These are phyloP conservation scores for Vachellia collinsii DNA, from an alignment of 306 rosid species.

Conservation along the genomic window DNA sequence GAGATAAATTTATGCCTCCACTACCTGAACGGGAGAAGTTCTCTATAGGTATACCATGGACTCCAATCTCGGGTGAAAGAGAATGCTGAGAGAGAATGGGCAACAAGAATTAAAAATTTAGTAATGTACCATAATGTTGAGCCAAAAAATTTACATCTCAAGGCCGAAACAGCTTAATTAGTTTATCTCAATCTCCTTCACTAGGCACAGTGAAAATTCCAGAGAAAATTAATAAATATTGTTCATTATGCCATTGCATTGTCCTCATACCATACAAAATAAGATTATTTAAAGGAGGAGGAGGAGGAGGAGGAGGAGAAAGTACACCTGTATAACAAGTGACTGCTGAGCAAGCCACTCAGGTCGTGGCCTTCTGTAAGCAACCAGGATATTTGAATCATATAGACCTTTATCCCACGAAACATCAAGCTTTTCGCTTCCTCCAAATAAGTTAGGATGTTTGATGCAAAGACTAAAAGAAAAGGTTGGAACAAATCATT, in stretches of 20 bases:
- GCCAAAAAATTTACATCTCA: constrained; percentile 12
- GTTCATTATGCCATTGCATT: neutral
- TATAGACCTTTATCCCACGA: constrained; percentile 86
- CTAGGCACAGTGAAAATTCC: constrained; percentile 9
- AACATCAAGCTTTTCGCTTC: constrained; percentile 91
- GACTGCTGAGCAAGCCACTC: constrained; percentile 86
- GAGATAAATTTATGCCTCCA: constrained; percentile 88
- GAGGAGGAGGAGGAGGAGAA: constrained; percentile 18
- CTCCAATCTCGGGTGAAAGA: constrained; percentile 78
- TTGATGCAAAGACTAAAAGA: constrained; percentile 74
- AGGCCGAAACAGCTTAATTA: neutral
- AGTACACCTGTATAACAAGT: constrained; percentile 65
- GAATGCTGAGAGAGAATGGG: constrained; percentile 64
- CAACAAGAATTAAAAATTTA: constrained; percentile 21
- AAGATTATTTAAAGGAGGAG: no score
- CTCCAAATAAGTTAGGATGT: constrained; percentile 91
- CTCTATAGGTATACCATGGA: constrained; percentile 78
- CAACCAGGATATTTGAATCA: constrained; percentile 75
- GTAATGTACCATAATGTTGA: constrained; percentile 13
- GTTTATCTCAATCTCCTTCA: constrained; percentile 16
- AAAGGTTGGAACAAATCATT: constrained; percentile 16
- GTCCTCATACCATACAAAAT: constrained; percentile 12
- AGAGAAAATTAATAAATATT: neutral
- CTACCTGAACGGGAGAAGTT: constrained; percentile 83
- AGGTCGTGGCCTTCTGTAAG: constrained; percentile 79